Base-by-base conservation (phyloP, 2,329 filamentous ascomycete genomes). In the Lomentospora prolificans region DNA sequence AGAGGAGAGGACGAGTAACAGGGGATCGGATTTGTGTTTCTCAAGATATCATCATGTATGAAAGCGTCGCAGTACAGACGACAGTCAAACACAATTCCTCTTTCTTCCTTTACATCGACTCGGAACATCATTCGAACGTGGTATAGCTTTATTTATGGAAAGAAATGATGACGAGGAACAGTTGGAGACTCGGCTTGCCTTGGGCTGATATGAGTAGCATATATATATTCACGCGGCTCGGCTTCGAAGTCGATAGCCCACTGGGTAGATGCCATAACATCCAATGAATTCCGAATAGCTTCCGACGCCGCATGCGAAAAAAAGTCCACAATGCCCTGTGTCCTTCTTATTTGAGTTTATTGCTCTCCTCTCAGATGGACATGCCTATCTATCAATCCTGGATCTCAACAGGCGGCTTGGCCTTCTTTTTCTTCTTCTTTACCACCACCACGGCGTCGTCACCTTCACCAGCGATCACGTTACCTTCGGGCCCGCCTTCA, bases 401-500 rank as follows among this genome's bases (percentile, higher is more conserved):
- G n/a, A 56, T 56, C 46, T 56, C 48, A 8, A 41, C 46, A 14
- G 36, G 54, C 48, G 24, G 50, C 19, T 31, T 28, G 1, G 10
- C 30, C 54, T 56, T 56, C 48, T 56, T 74, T 62, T 72, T 76
- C 66, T 77, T 79, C 65, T 76, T 75, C 63, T 72, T 79, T 66
- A 71, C 72, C 64, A 73, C 77, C 5, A 72, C 65, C 58, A 74
- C 72, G 2, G 68, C 63, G 8, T 61, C 63, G 2, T 48, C 62
- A 6, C 51, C 51, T 9, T 56, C 59, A n/a, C 57, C 62, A 9
- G n/a, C n/a, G n/a, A n/a, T n/a, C n/a, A n/a, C n/a, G n/a, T n/a
- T n/a, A n/a, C n/a, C n/a, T n/a, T n/a, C n/a, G n/a, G 51, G 53
- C 19, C 33, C 41, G 3, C 31, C 58, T 3, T 22, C 51, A 7